phyloP scores from a whole-genome alignment of 345 rosid species.

The Clarkia xantiana region DNA sequence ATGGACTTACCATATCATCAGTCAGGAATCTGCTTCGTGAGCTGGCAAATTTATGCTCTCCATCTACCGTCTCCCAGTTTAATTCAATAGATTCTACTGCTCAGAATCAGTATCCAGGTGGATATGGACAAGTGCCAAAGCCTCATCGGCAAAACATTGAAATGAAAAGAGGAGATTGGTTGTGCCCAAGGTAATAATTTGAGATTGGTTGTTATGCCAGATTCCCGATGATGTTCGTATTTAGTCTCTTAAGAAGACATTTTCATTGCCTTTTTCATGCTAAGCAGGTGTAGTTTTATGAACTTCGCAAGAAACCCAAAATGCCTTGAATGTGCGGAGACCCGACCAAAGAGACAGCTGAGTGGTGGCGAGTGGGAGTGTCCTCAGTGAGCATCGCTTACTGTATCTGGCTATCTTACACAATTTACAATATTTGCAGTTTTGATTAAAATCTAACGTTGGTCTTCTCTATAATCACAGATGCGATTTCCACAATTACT shows the following conservation, averaged over 20 bases:
- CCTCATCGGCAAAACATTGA: conserved; percentile 33
- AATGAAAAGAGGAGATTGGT: conserved; percentile 96
- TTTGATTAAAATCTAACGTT: conserved; percentile 8
- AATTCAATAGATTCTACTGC: conserved; percentile 6
- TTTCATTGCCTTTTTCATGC: background rate
- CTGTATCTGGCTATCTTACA: conserved; percentile 3
- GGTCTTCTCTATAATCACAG: conserved; percentile 23
- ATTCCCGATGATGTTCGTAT: background rate
- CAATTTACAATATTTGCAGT: conserved; percentile 1
- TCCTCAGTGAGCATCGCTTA: conserved; percentile 63
- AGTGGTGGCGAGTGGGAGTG: conserved; percentile 96
- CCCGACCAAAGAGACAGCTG: conserved; percentile 72
- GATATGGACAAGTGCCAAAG: conserved; percentile 28
- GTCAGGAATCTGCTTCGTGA: conserved; percentile 34
- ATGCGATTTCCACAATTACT: conserved; percentile 71
- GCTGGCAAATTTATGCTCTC: conserved; percentile 34
- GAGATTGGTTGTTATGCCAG: background rate
- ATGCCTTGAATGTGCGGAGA: conserved; percentile 82
- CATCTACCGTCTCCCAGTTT: conserved; percentile 15
- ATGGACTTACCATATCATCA: conserved; percentile 5
- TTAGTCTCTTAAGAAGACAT: background rate
- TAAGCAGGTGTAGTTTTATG: conserved; percentile 79
- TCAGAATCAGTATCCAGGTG: conserved; percentile 25
- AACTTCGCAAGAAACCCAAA: conserved; percentile 80
- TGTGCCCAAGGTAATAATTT: conserved; percentile 48